Conservation (phyloP, 768 basidiomycete genomes). For the button mushroom (Agaricus bisporus) region DNA sequence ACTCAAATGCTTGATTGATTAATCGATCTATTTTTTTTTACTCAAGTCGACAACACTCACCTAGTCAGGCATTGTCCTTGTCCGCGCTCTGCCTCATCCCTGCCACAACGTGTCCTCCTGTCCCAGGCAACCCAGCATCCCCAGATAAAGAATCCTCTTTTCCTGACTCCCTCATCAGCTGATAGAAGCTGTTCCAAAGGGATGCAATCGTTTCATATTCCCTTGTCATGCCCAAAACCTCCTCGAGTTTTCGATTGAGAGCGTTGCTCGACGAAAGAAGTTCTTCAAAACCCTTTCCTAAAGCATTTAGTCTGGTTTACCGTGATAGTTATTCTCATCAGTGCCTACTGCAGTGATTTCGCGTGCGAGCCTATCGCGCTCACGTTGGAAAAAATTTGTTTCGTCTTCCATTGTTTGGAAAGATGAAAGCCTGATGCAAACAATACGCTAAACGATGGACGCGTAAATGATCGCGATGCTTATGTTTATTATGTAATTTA, state of each 20-base stretch:
- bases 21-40: background rate
- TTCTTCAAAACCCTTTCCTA: slow-evolving; percentile 72
- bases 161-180: slow-evolving; percentile 61
- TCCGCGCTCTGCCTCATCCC: slow-evolving; percentile 13
- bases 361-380: slow-evolving; percentile 65
- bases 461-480: background rate
- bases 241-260: slow-evolving; percentile 87
- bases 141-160: slow-evolving; percentile 28
- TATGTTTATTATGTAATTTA: background rate
- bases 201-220: slow-evolving; percentile 88
- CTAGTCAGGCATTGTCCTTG: background rate
- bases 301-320: slow-evolving; percentile 18
- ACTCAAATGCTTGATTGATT: background rate
- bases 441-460: background rate
- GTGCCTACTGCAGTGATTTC: slow-evolving; percentile 66
- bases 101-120: slow-evolving; percentile 60
- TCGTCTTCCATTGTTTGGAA: slow-evolving; percentile 32
- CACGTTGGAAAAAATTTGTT: slow-evolving; percentile 67
- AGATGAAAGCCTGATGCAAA: no score
- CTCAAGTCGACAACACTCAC: background rate
- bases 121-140: slow-evolving; percentile 56
- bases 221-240: slow-evolving; percentile 86
- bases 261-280: slow-evolving; percentile 79
- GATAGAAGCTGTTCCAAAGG: slow-evolving; percentile 77
- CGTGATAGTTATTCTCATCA: background rate